phyloP scores from a whole-genome alignment of 2,329 filamentous ascomycete species.

The Clarireedia sp. region DNA sequence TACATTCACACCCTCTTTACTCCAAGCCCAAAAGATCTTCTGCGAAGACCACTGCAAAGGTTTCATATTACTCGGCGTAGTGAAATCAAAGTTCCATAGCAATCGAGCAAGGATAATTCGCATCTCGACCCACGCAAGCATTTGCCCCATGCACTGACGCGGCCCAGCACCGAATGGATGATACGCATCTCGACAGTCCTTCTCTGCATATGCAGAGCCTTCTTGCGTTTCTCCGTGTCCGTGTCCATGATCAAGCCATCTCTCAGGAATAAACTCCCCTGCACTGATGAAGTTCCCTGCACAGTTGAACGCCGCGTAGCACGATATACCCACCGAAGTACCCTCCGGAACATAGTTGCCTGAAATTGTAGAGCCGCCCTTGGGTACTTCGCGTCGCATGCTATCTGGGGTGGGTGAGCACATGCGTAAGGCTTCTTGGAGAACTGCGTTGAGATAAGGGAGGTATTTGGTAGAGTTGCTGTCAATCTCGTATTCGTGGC shows the following conservation, averaged over 20 bases:
- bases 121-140: not conserved
- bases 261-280: not conserved
- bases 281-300: not conserved
- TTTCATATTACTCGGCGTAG: not conserved
- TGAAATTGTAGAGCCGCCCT: not conserved
- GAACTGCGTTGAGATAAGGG: not conserved
- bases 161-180: not conserved
- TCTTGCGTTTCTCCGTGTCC: too few species aligned
- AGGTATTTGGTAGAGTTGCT: not conserved
- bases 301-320: not conserved
- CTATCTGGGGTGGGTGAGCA: constrained; percentile 1
- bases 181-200: not conserved
- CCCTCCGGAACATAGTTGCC: not conserved
- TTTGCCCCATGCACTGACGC: not conserved
- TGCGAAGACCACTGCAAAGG: not conserved
- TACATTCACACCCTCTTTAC: not conserved
- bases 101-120: not conserved
- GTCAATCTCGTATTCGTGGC: constrained; percentile 29
- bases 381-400: not conserved
- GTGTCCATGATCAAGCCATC: not conserved
- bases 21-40: not conserved
- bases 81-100: not conserved
- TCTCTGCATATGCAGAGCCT: too few species aligned
- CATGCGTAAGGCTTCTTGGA: constrained; percentile 2
- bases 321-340: not conserved